Conservation (phyloP, 2,329 filamentous ascomycete genomes). For the Microdochium trichocladiopsis region DNA sequence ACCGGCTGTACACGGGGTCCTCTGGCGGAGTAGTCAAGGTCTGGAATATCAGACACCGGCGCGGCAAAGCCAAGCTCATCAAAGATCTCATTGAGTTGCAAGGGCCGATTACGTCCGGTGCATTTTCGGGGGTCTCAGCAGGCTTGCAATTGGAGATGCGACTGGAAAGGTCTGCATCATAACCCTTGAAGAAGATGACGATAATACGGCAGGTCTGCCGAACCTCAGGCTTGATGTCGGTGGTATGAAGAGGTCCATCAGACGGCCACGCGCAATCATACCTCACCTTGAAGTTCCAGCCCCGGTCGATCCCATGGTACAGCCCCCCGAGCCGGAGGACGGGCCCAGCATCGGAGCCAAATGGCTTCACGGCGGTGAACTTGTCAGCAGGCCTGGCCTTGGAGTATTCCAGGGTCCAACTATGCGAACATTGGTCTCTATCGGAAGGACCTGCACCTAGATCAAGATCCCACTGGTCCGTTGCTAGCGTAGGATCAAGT, state of each 20-base stretch:
- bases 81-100: conserved; percentile 46
- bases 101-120: conserved; percentile 49
- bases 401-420: conserved; percentile 48
- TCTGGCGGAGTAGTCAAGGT: conserved; percentile 57
- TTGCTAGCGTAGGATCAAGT: conserved; percentile 24
- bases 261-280: conserved; percentile 39
- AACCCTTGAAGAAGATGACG: conserved; percentile 36
- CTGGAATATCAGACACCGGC: conserved; percentile 51
- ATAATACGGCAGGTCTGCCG: conserved; percentile 19
- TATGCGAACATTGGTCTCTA: conserved; percentile 42
- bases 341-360: conserved; percentile 2
- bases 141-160: conserved; percentile 52
- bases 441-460: conserved; percentile 38
- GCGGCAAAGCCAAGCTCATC: conserved; percentile 35
- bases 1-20: conserved; percentile 56
- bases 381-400: conserved; percentile 28
- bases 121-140: conserved; percentile 49
- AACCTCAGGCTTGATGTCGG: conserved; percentile 24
- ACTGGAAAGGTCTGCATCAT: conserved; percentile 53
- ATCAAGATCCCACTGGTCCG: conserved; percentile 32
- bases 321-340: too few species aligned
- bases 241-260: conserved; percentile 23
- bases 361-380: conserved; percentile 30
- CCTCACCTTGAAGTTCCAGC: conserved; percentile 42
- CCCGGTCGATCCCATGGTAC: conserved; percentile 17